phyloP scores from a whole-genome alignment of 1,139 yeast genomes.

The Sugiyamaella japonica region DNA sequence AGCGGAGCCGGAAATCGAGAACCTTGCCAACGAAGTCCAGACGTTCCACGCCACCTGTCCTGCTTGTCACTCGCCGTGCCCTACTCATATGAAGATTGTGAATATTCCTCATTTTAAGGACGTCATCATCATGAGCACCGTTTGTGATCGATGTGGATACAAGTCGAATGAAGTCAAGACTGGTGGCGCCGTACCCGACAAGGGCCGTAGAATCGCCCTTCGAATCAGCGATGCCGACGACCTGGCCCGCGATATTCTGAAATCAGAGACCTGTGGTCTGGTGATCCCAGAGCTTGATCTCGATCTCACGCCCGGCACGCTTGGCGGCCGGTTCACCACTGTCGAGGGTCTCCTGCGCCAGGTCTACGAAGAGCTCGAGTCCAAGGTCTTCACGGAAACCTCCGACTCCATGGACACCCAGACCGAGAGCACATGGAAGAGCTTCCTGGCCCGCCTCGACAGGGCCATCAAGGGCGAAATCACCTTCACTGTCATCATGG shows the following conservation, averaged over 20 bases:
- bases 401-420: conserved; percentile 89
- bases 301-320: conserved; percentile 93
- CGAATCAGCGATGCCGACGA: conserved; percentile 90
- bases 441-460: conserved; percentile 71
- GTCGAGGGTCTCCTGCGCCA: conserved; percentile 89
- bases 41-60: conserved; percentile 93
- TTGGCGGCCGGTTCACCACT: conserved; percentile 98
- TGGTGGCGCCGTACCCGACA: conserved; percentile 91
- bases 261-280: conserved; percentile 91
- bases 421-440: conserved; percentile 75
- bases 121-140: conserved; percentile 94
- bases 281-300: conserved; percentile 82
- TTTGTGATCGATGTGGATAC: conserved; percentile 90
- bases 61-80: conserved; percentile 76
- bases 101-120: conserved; percentile 98
- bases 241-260: conserved; percentile 88
- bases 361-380: conserved; percentile 84
- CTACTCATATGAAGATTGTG: conserved; percentile 95
- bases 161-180: conserved; percentile 98
- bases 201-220: conserved; percentile 75
- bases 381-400: conserved; percentile 80
- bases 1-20: conserved; percentile 70
- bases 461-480: conserved; percentile 82
- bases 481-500: conserved; percentile 83
- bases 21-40: conserved; percentile 84